Conservation (phyloP, 108 stramenopile species). For the Epithemia pelagica region DNA sequence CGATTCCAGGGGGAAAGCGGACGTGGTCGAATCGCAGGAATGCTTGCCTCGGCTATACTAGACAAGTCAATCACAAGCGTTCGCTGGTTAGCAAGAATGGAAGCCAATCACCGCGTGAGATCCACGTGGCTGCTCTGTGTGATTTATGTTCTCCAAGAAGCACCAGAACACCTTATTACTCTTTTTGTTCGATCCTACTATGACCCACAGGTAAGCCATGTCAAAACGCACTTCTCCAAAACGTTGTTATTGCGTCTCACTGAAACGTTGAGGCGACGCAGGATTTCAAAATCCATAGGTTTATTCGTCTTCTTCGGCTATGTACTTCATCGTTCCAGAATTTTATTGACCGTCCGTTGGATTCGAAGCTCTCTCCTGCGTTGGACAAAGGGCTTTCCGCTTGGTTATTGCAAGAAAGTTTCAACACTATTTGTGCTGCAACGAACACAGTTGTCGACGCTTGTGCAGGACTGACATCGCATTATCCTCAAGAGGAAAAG, state of each 20-base stretch:
- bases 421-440: slow-evolving; percentile 80
- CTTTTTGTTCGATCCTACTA: slow-evolving; percentile 48
- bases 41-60: slow-evolving; percentile 47
- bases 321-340: slow-evolving; percentile 64
- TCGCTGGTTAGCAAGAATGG: slow-evolving; percentile 60
- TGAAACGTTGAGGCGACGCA: too few relatives aligned
- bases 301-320: slow-evolving; percentile 57
- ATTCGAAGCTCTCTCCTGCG: slow-evolving; percentile 28
- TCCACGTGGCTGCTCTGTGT: slow-evolving; percentile 65
- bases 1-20: slow-evolving; percentile 58
- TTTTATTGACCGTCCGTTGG: slow-evolving; percentile 40
- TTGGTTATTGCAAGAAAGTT: slow-evolving; percentile 78
- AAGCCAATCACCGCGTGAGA: slow-evolving; percentile 69
- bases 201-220: slow-evolving; percentile 36
- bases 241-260: neutral
- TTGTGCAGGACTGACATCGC: slow-evolving; percentile 38
- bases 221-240: too few relatives aligned
- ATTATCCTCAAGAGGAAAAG: slow-evolving; percentile 32
- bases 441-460: slow-evolving; percentile 72
- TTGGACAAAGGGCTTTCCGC: slow-evolving; percentile 36
- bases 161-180: slow-evolving; percentile 66
- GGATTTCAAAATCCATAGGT: slow-evolving; percentile 48
- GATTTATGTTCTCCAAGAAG: slow-evolving; percentile 77
- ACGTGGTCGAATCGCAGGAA: slow-evolving; percentile 58
- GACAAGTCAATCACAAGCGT: slow-evolving; percentile 46